A percentile compares a stretch with the other conserved stretches of the same genome.
phyloP scores from a whole-genome alignment of 1,284 basidiomycete species.

The Boletus calvinii region DNA sequence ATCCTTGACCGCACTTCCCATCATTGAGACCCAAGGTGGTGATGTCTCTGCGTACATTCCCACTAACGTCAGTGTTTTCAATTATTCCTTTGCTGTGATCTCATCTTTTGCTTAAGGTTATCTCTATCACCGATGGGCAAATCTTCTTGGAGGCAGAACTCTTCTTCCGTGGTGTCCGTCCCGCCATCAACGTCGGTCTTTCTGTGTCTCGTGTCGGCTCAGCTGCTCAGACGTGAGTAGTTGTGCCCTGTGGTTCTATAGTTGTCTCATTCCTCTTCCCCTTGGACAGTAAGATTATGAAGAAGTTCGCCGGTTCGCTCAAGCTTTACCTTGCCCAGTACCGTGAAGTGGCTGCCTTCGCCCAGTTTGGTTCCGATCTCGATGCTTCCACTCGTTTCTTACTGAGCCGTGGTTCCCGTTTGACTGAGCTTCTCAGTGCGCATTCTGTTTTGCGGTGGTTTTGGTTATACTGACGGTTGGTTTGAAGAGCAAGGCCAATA shows the following conservation, averaged over 20 bases:
- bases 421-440: conserved; percentile 94
- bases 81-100: not conserved
- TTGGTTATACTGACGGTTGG: conserved; percentile 10
- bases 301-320: conserved; percentile 99
- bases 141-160: conserved; percentile 99
- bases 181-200: conserved; percentile 99
- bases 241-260: not conserved
- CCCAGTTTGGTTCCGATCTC: conserved; percentile 99
- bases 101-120: conserved; percentile 56
- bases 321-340: conserved; percentile 99
- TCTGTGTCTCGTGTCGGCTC: conserved; percentile 99
- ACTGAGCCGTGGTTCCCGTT: conserved; percentile 94
- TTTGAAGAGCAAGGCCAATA: conserved; percentile 93
- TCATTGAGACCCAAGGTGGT: conserved; percentile 99
- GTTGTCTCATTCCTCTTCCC: conserved; percentile 7
- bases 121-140: conserved; percentile 98
- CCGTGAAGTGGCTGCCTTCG: conserved; percentile 99
- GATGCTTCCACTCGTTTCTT: conserved; percentile 98
- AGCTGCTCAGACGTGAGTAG: conserved; percentile 90
- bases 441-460: conserved; percentile 14
- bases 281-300: conserved; percentile 86
- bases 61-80: conserved; percentile 59
- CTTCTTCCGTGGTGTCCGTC: conserved; percentile 99
- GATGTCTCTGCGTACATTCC: conserved; percentile 99
- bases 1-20: conserved; percentile 96